phyloP scores from a whole-genome alignment of 164 flowering plant genomes.

The Platanus orientalis region DNA sequence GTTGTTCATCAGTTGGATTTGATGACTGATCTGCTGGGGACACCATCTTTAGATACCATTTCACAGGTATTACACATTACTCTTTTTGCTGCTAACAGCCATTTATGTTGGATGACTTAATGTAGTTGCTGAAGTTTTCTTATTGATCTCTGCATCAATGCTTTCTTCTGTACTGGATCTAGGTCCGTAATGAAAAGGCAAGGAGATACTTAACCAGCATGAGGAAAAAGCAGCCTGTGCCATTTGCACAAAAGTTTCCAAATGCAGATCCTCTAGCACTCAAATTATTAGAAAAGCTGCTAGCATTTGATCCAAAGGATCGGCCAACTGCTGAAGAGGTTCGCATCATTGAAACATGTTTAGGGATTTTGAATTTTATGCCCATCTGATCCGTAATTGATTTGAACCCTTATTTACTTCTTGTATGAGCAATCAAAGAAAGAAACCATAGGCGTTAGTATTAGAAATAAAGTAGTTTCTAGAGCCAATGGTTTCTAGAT shows the following conservation, averaged over 20 bases:
- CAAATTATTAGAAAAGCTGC: conserved; percentile 62
- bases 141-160: not conserved
- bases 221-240: conserved; percentile 82
- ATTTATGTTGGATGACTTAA: not conserved
- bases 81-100: not conserved
- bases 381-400: not conserved
- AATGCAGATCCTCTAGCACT: conserved; percentile 88
- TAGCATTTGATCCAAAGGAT: conserved; percentile 94
- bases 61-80: conserved; percentile 51
- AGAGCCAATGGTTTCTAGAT: not conserved
- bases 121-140: conserved; percentile 1
- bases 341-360: not conserved
- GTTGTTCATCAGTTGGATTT: conserved; percentile 95
- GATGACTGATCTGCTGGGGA: conserved; percentile 95
- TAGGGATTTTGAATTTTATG: no score
- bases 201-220: conserved; percentile 80
- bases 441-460: not conserved
- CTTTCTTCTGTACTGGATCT: conserved; percentile 9
- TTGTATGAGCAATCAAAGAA: not conserved
- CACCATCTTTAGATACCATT: conserved; percentile 81
- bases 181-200: conserved; percentile 95
- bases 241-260: conserved; percentile 77
- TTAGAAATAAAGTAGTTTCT: not conserved
- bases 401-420: not conserved
- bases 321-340: conserved; percentile 98